Evolutionary conservation across 2,329 filamentous ascomycete genomes (phyloP).

Genomic region (Colletotrichum liriopes): DNA sequence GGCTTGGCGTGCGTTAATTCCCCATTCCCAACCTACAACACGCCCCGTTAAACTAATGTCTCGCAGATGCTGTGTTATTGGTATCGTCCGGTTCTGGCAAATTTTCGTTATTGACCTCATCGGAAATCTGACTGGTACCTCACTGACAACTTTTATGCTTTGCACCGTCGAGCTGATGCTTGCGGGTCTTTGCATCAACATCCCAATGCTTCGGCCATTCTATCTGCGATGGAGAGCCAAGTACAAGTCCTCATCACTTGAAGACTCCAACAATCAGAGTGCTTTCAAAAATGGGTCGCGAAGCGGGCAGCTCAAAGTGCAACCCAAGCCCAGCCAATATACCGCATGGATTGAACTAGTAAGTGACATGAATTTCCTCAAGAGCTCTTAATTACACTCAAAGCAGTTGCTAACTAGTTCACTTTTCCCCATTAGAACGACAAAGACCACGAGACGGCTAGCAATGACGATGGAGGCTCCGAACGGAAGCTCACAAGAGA

Average conservation of each 20-base stretch:
- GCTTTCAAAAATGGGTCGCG: constrained; percentile 35
- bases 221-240: constrained; percentile 52
- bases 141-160: constrained; percentile 57
- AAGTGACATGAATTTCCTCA: not conserved
- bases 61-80: constrained; percentile 54
- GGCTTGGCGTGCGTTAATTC: constrained; percentile 43
- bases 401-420: not conserved
- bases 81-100: constrained; percentile 56
- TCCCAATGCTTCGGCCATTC: constrained; percentile 59
- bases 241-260: constrained; percentile 49
- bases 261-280: constrained; percentile 46
- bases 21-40: not conserved
- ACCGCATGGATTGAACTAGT: constrained; percentile 43
- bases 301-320: constrained; percentile 18
- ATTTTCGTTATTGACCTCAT: constrained; percentile 55
- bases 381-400: not conserved
- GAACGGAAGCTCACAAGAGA: constrained; percentile 45
- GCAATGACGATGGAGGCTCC: constrained; percentile 46
- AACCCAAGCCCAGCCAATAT: constrained; percentile 30
- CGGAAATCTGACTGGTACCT: constrained; percentile 56
- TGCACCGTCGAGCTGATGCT: constrained; percentile 58
- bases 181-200: constrained; percentile 58
- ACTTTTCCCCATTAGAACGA: constrained; percentile 32
- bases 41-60: not conserved
- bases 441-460: constrained; percentile 44